A percentile compares a stretch with the other conserved stretches of the same genome.
Evolutionary conservation across 805 yeast species (phyloP).

Genomic region (Ogataea saltuana): DNA sequence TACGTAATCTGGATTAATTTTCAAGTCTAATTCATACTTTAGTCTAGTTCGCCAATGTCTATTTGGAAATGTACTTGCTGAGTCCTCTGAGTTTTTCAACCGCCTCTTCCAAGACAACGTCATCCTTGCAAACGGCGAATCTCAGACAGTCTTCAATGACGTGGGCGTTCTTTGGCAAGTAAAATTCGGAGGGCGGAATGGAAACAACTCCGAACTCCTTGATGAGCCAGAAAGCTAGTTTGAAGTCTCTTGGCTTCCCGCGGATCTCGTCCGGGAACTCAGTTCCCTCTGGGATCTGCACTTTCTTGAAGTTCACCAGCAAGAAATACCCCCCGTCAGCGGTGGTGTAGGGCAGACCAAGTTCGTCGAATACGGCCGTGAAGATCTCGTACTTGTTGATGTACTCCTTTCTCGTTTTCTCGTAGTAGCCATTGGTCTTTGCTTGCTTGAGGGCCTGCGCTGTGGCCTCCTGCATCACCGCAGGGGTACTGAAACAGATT

Average conservation of each 20-base stretch:
- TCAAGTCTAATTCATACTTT: no score
- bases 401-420: conserved; percentile 66
- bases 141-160: conserved; percentile 84
- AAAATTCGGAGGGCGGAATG: conserved; percentile 97
- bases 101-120: conserved; percentile 76
- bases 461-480: conserved; percentile 91
- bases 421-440: conserved; percentile 63
- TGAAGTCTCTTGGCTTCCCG: conserved; percentile 79
- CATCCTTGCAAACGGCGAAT: conserved; percentile 96
- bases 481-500: conserved; percentile 87
- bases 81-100: conserved; percentile 70
- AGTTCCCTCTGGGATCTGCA: conserved; percentile 67
- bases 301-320: conserved; percentile 81
- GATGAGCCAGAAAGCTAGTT: conserved; percentile 88
- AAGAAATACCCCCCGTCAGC: conserved; percentile 95
- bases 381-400: conserved; percentile 70
- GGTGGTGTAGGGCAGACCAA: conserved; percentile 83
- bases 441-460: conserved; percentile 75
- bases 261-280: conserved; percentile 69
- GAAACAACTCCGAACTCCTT: conserved; percentile 92
- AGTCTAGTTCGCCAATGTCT: no score
- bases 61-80: conserved; percentile 67
- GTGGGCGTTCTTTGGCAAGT: conserved; percentile 65
- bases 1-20: no score
- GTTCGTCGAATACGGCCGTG: conserved; percentile 76